phyloP scores from a whole-genome alignment of 1,284 basidiomycete genomes.

The Coniophora puteana region DNA sequence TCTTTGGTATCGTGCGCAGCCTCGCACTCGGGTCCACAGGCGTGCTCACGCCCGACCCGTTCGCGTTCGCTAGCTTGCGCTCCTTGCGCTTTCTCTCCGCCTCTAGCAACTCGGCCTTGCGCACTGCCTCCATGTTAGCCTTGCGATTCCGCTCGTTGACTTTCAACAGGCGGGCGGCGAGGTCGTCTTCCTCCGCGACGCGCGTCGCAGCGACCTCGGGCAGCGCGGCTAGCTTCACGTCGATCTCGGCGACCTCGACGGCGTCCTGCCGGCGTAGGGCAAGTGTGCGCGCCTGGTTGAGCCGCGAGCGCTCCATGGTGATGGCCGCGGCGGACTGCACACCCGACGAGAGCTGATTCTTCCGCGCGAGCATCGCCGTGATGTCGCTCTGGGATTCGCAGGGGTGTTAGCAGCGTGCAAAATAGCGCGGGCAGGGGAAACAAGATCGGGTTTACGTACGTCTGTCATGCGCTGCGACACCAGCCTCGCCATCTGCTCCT shows the following conservation, averaged over 20 bases:
- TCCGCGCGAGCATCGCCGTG: constrained; percentile 67
- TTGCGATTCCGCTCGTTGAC: constrained; percentile 88
- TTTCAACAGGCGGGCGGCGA: constrained; percentile 60
- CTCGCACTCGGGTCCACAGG: constrained; percentile 59
- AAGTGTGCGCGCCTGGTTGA: constrained; percentile 64
- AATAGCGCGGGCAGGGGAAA: background rate
- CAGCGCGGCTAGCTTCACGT: constrained; percentile 58
- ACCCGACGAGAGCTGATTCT: constrained; percentile 47
- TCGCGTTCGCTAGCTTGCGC: constrained; percentile 51
- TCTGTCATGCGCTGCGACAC: constrained; percentile 68
- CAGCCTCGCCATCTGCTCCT: constrained; percentile 55
- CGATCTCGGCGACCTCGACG: constrained; percentile 55
- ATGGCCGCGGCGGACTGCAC: constrained; percentile 38
- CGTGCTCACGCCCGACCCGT: constrained; percentile 38
- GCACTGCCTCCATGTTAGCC: constrained; percentile 75
- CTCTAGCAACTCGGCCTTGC: constrained; percentile 70
- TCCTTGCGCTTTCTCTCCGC: constrained; percentile 62
- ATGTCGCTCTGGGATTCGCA: constrained; percentile 59
- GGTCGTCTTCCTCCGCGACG: constrained; percentile 33
- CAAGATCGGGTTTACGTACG: constrained; percentile 35
- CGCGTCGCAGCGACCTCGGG: constrained; percentile 22
- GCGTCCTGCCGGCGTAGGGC: constrained; percentile 69
- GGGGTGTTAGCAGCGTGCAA: background rate
- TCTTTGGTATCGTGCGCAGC: constrained; percentile 54
- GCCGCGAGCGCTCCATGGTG: constrained; percentile 57